Evolutionary conservation across 495 filamentous ascomycete genomes (phyloP), one percentile per base, ranked within the genome.

Genomic region (Antarctomyces pellizariae): DNA sequence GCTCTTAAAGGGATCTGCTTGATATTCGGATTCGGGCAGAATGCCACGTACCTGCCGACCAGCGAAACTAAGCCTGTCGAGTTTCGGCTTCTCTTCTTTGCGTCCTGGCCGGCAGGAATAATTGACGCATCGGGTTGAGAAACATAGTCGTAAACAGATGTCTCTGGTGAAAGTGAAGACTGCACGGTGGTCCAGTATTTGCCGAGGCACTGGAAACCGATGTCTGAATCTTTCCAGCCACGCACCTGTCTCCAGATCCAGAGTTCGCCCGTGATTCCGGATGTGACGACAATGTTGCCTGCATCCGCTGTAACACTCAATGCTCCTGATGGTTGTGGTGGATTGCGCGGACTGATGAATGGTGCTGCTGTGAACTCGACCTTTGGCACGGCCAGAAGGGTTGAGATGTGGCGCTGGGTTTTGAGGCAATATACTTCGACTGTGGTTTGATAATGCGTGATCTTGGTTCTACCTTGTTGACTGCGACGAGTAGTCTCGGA

Each of bases 171-270:
- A n/a, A n/a, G n/a, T n/a, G n/a, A n/a, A 15, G 62, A 54, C 39
- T 82, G 74, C 12, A 84, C 54, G 12, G 62, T 67, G 1, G 82
- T 90, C 82, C 82, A 92, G 4, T 77, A 52, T 46, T 92, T 92
- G 4, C 72, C 82, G 18, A 82, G 48, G 39, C 62, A 71, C 27
- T 49, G 39, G 46, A 83, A 86, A 8, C 54, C 49, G 38, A 41
- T 37, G 16, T 37, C 33, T n/a, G n/a, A n/a, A n/a, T n/a, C n/a
- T n/a, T n/a, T n/a, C n/a, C n/a, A n/a, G n/a, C n/a, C n/a, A n/a
- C n/a, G n/a, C 16, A 30, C 22, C 35, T 61, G 53, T 13, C 50
- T 52, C 31, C 75, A 92, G 6, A 89, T 56, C 57, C 71, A 89
- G 5, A 82, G 69, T 45, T 92, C 82, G 6, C 82, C 82, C 26